Percentiles rank a stretch among this genome's conserved stretches.
Evolutionary conservation across 257 asterid genomes (phyloP).

Genomic region (Dorcoceras hygrometricum): DNA sequence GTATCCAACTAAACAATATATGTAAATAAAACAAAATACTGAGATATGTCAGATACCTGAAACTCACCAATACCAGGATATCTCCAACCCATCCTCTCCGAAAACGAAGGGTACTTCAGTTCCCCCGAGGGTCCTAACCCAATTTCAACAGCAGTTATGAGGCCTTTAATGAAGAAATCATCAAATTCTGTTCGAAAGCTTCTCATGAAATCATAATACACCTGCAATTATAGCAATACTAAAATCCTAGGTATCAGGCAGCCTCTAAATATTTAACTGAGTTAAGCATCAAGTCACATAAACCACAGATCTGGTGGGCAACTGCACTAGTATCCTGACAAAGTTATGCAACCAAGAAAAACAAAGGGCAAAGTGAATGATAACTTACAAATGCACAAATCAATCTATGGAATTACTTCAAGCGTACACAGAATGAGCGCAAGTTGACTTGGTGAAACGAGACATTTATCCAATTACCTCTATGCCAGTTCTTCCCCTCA

Average conservation of each 20-base stretch:
- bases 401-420: neutral
- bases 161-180: constrained; percentile 61
- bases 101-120: constrained; percentile 69
- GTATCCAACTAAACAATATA: neutral
- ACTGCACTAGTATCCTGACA: neutral
- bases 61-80: constrained; percentile 58
- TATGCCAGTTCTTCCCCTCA: constrained; percentile 69
- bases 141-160: constrained; percentile 68
- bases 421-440: neutral
- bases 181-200: constrained; percentile 75
- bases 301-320: neutral
- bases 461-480: constrained; percentile 45
- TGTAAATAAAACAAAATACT: neutral
- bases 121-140: constrained; percentile 92
- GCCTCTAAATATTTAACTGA: neutral
- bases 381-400: neutral
- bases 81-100: constrained; percentile 79
- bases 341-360: neutral
- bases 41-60: constrained; percentile 43
- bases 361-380: neutral
- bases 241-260: too few relatives aligned
- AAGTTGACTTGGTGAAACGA: constrained; percentile 6
- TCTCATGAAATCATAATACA: constrained; percentile 81
- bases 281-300: neutral
- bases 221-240: constrained; percentile 34